These are phyloP conservation scores for Candida sojae DNA, from an alignment of 1,139 yeast genomes.

Conservation along the genomic window DNA sequence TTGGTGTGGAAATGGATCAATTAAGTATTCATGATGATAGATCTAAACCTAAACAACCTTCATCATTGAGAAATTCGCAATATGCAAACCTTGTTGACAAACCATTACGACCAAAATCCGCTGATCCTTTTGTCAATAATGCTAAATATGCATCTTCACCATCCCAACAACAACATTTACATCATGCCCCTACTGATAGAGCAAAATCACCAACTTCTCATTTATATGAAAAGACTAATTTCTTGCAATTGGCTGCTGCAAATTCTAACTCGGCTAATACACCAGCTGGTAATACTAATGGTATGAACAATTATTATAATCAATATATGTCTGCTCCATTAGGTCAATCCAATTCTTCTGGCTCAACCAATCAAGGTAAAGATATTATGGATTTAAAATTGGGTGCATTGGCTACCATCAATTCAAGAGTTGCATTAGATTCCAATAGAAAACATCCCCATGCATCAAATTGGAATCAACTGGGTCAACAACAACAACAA, in stretches of 20 bases:
- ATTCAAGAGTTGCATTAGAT: slow-evolving; percentile 61
- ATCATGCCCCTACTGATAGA: slow-evolving; percentile 29
- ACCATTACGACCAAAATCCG: slow-evolving; percentile 43
- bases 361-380: neutral
- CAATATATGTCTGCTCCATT: slow-evolving; percentile 4
- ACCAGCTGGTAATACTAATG: slow-evolving; percentile 13
- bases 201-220: slow-evolving; percentile 48
- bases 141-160: slow-evolving; percentile 15
- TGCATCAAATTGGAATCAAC: slow-evolving; percentile 10
- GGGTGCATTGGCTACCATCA: slow-evolving; percentile 65
- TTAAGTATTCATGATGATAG: slow-evolving; percentile 24
- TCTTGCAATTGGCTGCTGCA: slow-evolving; percentile 46
- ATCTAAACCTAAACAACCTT: slow-evolving; percentile 17
- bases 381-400: slow-evolving; percentile 48
- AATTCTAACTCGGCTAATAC: too few relatives aligned
- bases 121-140: slow-evolving; percentile 34
- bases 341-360: neutral
- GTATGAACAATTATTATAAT: slow-evolving; percentile 14
- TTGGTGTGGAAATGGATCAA: slow-evolving; percentile 31
- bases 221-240: slow-evolving; percentile 46
- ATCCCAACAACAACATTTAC: slow-evolving; percentile 16
- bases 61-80: slow-evolving; percentile 27
- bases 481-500: slow-evolving; percentile 9
- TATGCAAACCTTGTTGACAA: slow-evolving; percentile 32
- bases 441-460: slow-evolving; percentile 44